These are phyloP conservation scores for Geranomyces michiganensis DNA, from an alignment of 192 early-diverging fungal species.

Conservation along the genomic window DNA sequence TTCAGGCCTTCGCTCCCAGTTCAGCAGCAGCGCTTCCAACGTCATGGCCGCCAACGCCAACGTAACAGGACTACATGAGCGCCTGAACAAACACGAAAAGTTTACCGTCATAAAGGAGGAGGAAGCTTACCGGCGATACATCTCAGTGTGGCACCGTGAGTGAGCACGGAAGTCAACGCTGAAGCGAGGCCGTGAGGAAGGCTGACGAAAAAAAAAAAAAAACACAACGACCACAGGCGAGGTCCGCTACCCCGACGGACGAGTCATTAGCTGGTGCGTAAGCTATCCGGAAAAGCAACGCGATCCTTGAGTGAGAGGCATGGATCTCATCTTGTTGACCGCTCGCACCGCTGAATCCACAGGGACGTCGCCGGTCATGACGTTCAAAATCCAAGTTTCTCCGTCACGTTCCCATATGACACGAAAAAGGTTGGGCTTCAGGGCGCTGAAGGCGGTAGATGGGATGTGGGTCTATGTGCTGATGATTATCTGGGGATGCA, in stretches of 20 bases:
- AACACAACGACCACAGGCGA: not conserved
- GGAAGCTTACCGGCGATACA: conserved; percentile 50
- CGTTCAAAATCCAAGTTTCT: conserved; percentile 50
- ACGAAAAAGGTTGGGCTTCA: conserved; percentile 44
- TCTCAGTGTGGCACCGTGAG: conserved; percentile 33
- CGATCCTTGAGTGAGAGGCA: not conserved
- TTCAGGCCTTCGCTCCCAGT: too few species aligned
- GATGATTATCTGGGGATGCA: conserved; percentile 12
- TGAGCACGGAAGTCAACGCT: conserved; percentile 26
- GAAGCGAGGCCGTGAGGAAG: not conserved
- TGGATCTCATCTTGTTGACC: not conserved
- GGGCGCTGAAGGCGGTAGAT: too few species aligned
- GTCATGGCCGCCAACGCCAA: too few species aligned
- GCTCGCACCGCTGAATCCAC: not conserved
- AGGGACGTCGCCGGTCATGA: conserved; percentile 59
- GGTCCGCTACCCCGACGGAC: conserved; percentile 52
- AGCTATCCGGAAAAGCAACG: not conserved
- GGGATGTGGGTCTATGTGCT: too few species aligned
- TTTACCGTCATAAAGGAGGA: conserved; percentile 34
- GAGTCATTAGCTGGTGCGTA: conserved; percentile 48
- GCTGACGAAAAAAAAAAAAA: too few species aligned
- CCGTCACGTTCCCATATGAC: conserved; percentile 53
- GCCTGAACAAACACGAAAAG: not conserved
- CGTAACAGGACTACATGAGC: not conserved
- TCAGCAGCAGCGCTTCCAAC: too few species aligned